phyloP scores from a whole-genome alignment of 306 rosid genomes.

The Leucaena leucocephala region DNA sequence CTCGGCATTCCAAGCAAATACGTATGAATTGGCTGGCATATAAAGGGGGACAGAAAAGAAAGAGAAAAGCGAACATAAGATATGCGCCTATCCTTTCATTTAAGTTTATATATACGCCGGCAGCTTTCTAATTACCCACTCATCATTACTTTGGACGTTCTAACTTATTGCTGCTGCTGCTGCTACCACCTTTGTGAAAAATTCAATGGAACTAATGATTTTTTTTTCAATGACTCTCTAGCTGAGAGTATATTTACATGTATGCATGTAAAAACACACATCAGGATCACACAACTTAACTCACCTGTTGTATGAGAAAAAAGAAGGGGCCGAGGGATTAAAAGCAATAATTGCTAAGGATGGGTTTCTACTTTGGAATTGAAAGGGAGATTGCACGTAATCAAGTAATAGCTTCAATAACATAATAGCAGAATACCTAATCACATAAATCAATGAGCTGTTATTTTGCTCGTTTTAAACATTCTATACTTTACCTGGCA shows the following conservation, averaged over 20 bases:
- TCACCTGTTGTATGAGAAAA: background rate
- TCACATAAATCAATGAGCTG: background rate
- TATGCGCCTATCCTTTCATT: background rate
- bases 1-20: background rate
- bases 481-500: background rate
- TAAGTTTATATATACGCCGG: slow-evolving; percentile 18
- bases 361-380: background rate
- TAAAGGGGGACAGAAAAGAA: background rate
- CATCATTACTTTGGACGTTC: too few relatives aligned
- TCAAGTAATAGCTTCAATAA: background rate
- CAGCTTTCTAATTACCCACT: background rate
- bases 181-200: too few relatives aligned
- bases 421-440: background rate
- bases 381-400: background rate
- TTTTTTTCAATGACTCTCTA: too few relatives aligned
- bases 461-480: background rate
- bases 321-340: background rate
- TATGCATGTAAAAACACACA: too few relatives aligned
- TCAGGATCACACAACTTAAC: too few relatives aligned
- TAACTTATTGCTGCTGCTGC: too few relatives aligned
- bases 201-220: too few relatives aligned
- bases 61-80: slow-evolving; percentile 5
- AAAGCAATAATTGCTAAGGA: background rate
- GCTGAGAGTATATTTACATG: too few relatives aligned
- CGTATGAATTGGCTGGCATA: slow-evolving; percentile 21